phyloP scores from a whole-genome alignment of 768 basidiomycete species.

The Gautieria morchelliformis region DNA sequence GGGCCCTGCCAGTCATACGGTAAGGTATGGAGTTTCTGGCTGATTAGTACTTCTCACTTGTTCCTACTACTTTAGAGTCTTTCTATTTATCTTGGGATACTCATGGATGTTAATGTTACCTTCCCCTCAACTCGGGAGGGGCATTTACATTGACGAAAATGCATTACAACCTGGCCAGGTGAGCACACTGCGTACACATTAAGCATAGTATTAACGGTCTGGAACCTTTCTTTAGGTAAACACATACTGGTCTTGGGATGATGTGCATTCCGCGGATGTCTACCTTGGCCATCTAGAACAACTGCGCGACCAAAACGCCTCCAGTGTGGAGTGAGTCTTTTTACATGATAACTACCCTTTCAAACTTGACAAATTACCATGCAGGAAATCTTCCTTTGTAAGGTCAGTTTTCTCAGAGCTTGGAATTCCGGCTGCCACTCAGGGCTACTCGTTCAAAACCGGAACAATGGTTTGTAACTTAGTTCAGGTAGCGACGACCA shows the following conservation, averaged over 20 bases:
- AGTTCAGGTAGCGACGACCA: neutral
- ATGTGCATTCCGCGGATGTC: constrained; percentile 80
- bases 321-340: constrained; percentile 57
- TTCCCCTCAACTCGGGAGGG: constrained; percentile 46
- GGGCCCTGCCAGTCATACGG: constrained; percentile 17
- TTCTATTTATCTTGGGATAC: constrained; percentile 57
- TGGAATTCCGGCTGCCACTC: constrained; percentile 62
- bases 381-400: constrained; percentile 59
- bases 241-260: constrained; percentile 85
- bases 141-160: constrained; percentile 89
- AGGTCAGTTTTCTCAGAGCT: constrained; percentile 58
- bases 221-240: constrained; percentile 50
- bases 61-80: constrained; percentile 29
- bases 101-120: constrained; percentile 82
- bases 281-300: constrained; percentile 64
- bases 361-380: neutral
- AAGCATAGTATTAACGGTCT: neutral
- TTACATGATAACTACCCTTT: neutral
- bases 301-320: constrained; percentile 52
- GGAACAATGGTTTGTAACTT: constrained; percentile 34
- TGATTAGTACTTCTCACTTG: neutral
- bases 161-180: constrained; percentile 92
- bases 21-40: neutral
- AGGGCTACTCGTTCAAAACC: constrained; percentile 53
- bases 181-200: constrained; percentile 11